Evolutionary conservation across 75 land plant species (phyloP), one percentile per base, ranked within the genome.

Genomic region (Pinus tabuliformis): DNA sequence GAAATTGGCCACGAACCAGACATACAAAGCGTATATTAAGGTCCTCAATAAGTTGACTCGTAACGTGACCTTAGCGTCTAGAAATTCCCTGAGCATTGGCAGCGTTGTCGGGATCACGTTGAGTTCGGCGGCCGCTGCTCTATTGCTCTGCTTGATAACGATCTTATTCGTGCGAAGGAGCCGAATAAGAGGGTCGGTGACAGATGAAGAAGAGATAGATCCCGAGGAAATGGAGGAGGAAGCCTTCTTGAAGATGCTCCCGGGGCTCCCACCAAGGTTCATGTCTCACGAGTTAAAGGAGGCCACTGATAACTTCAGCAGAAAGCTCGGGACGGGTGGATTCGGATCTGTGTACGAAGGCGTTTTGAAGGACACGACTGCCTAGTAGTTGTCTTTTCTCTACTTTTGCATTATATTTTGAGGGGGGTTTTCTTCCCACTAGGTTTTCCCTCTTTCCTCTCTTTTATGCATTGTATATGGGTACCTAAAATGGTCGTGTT

Each of bases 241-340:
- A 5, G 79, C 28, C 24, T 58, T 74, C 65, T 63, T 79, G n/a
- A 63, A 62, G 16, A 57, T 15, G 18, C 37, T 82, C 0, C 79
- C 83, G 36, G 83, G 83, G 45, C 75, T 82, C 21, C 83, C 83
- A 1, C 73, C 75, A 11, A 77, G 80, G 66, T 72, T 72, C 74
- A 72, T 36, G 26, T 56, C 56, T 28, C 33, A 72, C 11, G 76
- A 73, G 2, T 66, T 85, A 9, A 60, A 74, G 70, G 65, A 56
- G 11, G 86, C 86, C 36, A 83, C 84, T 20, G 52, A 65, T 28
- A 70, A 79, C 52, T 83, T 83, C 74, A 36, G 59, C 37, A 79
- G 3, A 37, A 79, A 66, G 54, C 76, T 83, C 30, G 84, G 84
- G 15, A 18, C 49, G 7, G 82, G 84, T 18, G 85, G 83, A 37